Evolutionary conservation across 148 eudicot genomes (phyloP), one percentile per base, ranked within the genome.

Genomic region (Amaranthus palmeri): DNA sequence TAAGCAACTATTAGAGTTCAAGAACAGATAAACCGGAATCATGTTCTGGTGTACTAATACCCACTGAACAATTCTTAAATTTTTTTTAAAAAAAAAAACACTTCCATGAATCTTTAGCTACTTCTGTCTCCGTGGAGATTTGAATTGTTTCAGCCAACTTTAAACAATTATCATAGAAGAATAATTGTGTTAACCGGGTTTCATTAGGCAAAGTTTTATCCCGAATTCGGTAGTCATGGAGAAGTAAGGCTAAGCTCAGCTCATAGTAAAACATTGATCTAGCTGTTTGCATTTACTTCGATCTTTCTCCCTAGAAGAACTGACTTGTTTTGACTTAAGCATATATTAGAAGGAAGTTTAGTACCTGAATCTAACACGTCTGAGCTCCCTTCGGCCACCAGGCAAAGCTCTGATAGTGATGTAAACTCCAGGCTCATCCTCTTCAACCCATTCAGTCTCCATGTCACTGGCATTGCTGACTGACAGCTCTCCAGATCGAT

Each of bases 281-380:
- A 40, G 50, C 0, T 62, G 50, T 10, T 61, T 61, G 18, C 49
- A 12, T 14, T 61, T 6, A 61, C 65, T 61, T 41, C 12, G 8
- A 25, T 41, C 4, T 43, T 13, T 61, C 8, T 44, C 3, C 9
- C 17, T 2, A 44, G 10, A 36, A 62, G 18, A 42, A 43, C 18
- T 62, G n/a, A 12, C 25, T 62, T 9, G 50, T 13, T 43, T 6
- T 4, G n/a, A 13, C 0, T 18, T 44, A 15, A 43, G 0, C 53
- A 70, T 18, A 68, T 69, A 11, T 43, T 10, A 11, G 9, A 5
- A 17, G 7, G 2, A 54, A 12, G 52, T 15, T 54, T 45, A 78
- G 55, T 81, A 95, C 98, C 98, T 95, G 92, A 95, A 95, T 83
- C 98, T 86, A 76, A 95, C 98, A 45, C 98, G 98, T 72, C 88